Evolutionary conservation across 306 rosid genomes (phyloP), one percentile per base, ranked within the genome.

Genomic region (Clitoria ternatea): DNA sequence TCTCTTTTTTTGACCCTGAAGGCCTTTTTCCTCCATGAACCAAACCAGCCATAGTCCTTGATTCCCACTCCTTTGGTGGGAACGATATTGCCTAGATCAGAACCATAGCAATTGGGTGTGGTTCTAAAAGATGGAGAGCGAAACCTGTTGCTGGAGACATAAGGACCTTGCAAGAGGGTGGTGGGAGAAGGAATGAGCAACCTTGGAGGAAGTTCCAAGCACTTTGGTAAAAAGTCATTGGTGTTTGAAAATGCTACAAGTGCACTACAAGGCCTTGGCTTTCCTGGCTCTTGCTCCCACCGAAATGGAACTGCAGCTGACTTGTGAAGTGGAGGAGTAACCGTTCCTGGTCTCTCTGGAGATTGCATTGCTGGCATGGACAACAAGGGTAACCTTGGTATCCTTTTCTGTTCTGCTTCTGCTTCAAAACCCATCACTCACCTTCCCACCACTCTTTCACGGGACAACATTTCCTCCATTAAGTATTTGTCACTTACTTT

Each of bases 271-370:
- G 75, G 74, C 32, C 77, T 85, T 29, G 98, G 98, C 75, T 86
- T 92, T 10, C 98, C 98, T 0, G 98, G 98, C 61, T 82, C 80
- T 37, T 86, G 80, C 72, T 92, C 98, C 98, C 98, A 92, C 3
- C 84, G 69, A 52, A 92, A 92, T 8, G 98, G 98, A 4, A 92
- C 88, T 0, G 98, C 67, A 26, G 83, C 96, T 2, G 85, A 56
- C 15, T 76, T 32, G 15, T 82, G 80, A 23, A 81, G 78, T 2
- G 98, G 96, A 5, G 98, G 92, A 6, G 96, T 89, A 2, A 77
- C 47, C 72, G 39, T 79, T 9, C 96, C 96, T 0, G 96, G 77
- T 4, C 74, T 81, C 70, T 88, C 88, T 7, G 85, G 86, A 0
- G 93, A 86, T 50, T 69, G 69, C 60, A 62, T 33, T 33, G 67